phyloP scores from a whole-genome alignment of 768 basidiomycete species.

The Dendrothele bispora region DNA sequence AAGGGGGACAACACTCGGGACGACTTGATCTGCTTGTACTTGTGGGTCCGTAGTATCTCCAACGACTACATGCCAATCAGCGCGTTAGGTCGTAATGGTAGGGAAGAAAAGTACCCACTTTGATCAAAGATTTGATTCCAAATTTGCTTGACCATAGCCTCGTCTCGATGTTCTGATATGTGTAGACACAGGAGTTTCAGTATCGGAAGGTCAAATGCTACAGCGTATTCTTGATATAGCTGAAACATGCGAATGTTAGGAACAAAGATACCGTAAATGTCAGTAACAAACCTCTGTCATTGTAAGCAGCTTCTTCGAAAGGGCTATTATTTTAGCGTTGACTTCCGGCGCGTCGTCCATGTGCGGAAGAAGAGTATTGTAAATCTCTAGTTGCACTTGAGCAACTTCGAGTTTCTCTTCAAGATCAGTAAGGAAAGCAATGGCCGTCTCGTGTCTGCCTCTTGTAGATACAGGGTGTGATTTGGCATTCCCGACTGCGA shows the following conservation, averaged over 20 bases:
- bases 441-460: conserved; percentile 84
- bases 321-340: conserved; percentile 58
- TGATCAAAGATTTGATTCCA: conserved; percentile 89
- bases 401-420: conserved; percentile 98
- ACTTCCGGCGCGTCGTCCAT: conserved; percentile 60
- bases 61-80: conserved; percentile 38
- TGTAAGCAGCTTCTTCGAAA: conserved; percentile 64
- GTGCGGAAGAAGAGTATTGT: conserved; percentile 62
- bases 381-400: conserved; percentile 94
- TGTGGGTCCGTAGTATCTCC: conserved; percentile 56
- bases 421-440: conserved; percentile 90
- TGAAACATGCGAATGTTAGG: conserved; percentile 28
- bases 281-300: conserved; percentile 74
- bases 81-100: conserved; percentile 1
- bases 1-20: conserved; percentile 64
- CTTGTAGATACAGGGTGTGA: conserved; percentile 83
- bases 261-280: background rate
- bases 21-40: conserved; percentile 60
- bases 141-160: conserved; percentile 75
- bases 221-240: conserved; percentile 88
- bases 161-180: conserved; percentile 90
- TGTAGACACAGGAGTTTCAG: conserved; percentile 90
- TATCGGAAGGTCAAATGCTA: conserved; percentile 79
- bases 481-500: conserved; percentile 95
- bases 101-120: conserved; percentile 42